Base-by-base conservation (phyloP, 306 rosid species). In the Fagus crenata region DNA sequence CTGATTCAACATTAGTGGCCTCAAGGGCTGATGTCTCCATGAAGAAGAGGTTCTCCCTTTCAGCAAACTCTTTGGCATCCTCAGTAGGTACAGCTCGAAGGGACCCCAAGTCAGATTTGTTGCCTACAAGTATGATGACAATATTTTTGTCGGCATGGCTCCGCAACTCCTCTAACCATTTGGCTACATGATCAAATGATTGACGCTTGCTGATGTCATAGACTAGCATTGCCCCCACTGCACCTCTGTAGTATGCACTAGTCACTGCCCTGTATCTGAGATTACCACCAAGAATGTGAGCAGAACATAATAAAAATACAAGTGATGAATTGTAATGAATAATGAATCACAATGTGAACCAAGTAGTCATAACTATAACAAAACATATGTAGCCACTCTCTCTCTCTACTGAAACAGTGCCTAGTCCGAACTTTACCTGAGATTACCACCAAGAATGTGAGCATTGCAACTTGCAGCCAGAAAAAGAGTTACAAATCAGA, bases 221-320 rank as follows among this genome's bases (percentile, higher is more conserved):
- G 71, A 91, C 93, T 64, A 95, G 88, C 87, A 95, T 87, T 0
- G 99, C 97, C 5, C 99, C 99, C 4, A 83, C 94, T 31, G 97
- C 96, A 42, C 99, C 99, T 82, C 99, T 88, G 77, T 95, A 95
- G 79, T 95, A 95, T 7, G 99, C 99, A 59, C 93, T 89, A 49
- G 99, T 95, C 86, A 95, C 94, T 2, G 99, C 99, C 76, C 94
- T 90, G 83, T 95, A 95, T 84, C 98, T 92, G 87, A 78, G 68
- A 87, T 68, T 60, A 78, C 78, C 65, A 51, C 39, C 67, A 77
- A 71, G 49, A 84, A 69, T 71, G 72, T 65, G 64, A 82, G 80
- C 43, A 79, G 58, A 75, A 63, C 42, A 42, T 43, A 49, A 75
- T 15, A 49, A 42, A 58, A 61, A 53, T 6, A 46, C 32, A 37